These are phyloP conservation scores for Verticillium isaacii DNA, from an alignment of 2,329 filamentous ascomycete species.

Conservation along the genomic window DNA sequence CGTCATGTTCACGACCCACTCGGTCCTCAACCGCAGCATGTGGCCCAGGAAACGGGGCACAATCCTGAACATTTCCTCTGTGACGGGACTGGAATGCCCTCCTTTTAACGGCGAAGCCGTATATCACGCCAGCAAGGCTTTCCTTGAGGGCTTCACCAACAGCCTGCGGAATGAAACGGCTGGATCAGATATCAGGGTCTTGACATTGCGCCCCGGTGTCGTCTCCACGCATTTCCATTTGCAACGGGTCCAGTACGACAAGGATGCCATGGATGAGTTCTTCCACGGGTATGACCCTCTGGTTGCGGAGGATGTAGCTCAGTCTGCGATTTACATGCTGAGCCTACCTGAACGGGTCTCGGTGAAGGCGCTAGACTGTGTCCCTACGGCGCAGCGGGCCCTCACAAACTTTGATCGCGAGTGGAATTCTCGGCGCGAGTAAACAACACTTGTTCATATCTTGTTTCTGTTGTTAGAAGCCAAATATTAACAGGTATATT, in stretches of 20 bases:
- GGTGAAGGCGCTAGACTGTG: constrained; percentile 41
- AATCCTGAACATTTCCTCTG: constrained; percentile 43
- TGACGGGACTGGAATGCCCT: constrained; percentile 40
- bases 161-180: constrained; percentile 39
- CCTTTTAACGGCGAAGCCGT: constrained; percentile 44
- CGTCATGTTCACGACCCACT: constrained; percentile 38
- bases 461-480: too few species aligned
- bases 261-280: constrained; percentile 28
- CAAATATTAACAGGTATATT: too few species aligned
- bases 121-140: constrained; percentile 41
- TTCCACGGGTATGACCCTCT: constrained; percentile 29
- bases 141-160: constrained; percentile 44
- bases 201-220: constrained; percentile 40
- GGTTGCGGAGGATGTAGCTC: constrained; percentile 35
- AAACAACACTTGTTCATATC: background rate
- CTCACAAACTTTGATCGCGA: background rate
- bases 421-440: background rate
- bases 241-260: constrained; percentile 37
- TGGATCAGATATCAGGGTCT: constrained; percentile 40
- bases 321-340: constrained; percentile 37
- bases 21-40: constrained; percentile 38
- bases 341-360: constrained; percentile 25
- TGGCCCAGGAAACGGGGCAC: constrained; percentile 27
- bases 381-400: constrained; percentile 25
- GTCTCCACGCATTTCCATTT: constrained; percentile 44